Percentiles rank a stretch among this genome's conserved stretches.
Evolutionary conservation across 345 rosid genomes (phyloP).

Genomic region (Streptanthus diversifolius): DNA sequence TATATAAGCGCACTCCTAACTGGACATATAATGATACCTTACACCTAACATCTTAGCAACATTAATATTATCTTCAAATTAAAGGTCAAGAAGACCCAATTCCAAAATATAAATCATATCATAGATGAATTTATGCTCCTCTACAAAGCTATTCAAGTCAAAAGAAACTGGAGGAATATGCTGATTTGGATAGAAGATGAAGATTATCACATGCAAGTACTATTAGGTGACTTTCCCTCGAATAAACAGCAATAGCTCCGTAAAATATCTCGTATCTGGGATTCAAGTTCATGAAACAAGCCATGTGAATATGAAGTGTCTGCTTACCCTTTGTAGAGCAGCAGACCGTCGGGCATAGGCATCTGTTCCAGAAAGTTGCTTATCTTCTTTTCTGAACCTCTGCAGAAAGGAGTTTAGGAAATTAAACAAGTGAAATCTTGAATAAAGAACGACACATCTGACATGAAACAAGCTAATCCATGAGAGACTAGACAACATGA

Average conservation of each 20-base stretch:
- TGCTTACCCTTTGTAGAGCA: slow-evolving; percentile 74
- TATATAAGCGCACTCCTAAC: not conserved
- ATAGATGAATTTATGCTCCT: not conserved
- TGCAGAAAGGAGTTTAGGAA: slow-evolving; percentile 36
- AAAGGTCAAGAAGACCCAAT: not conserved
- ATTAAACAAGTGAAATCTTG: not conserved
- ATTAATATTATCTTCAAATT: not conserved
- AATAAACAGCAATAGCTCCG: not conserved
- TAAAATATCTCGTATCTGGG: not conserved
- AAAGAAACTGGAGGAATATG: not conserved
- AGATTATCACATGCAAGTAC: slow-evolving; percentile 5
- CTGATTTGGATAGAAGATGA: not conserved
- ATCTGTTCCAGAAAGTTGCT: slow-evolving; percentile 77
- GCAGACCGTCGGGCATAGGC: slow-evolving; percentile 77
- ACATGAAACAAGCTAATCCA: slow-evolving; percentile 6
- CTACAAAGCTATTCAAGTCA: not conserved
- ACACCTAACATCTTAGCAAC: not conserved
- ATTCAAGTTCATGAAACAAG: not conserved
- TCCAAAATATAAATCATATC: not conserved
- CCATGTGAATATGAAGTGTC: not conserved
- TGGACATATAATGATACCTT: not conserved
- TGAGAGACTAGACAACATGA: not conserved
- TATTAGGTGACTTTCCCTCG: not conserved
- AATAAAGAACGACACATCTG: slow-evolving; percentile 1
- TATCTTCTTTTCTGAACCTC: slow-evolving; percentile 95